Conservation (phyloP, 169 alveolate genomes). For the Eimeria acervulina region DNA sequence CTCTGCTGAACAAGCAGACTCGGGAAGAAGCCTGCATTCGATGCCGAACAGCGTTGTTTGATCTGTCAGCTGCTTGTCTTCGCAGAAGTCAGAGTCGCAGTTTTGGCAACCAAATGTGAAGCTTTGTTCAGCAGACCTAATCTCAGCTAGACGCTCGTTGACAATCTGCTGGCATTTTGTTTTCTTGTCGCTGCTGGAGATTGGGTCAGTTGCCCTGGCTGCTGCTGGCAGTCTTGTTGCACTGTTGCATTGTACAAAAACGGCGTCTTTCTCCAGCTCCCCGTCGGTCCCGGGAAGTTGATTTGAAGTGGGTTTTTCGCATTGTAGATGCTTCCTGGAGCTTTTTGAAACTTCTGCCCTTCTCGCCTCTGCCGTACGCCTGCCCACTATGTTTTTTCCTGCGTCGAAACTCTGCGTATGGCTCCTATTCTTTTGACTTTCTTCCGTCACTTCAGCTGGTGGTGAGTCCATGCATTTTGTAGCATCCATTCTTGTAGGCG, state of each 20-base stretch:
- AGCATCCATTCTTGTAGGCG: background rate
- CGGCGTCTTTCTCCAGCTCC: background rate
- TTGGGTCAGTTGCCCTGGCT: background rate
- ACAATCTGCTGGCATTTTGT: background rate
- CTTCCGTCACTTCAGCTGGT: background rate
- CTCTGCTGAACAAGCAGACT: background rate
- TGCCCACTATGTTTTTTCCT: background rate
- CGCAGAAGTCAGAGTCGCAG: background rate
- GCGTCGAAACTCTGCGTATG: background rate
- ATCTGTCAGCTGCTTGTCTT: background rate
- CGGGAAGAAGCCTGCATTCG: slow-evolving; percentile 52
- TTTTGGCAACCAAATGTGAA: background rate
- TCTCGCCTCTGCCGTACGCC: background rate
- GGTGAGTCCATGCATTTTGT: background rate
- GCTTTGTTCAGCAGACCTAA: background rate
- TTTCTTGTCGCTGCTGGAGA: no score
- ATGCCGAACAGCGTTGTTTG: slow-evolving; percentile 15
- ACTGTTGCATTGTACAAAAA: background rate
- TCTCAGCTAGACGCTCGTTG: background rate
- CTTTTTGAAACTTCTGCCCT: background rate
- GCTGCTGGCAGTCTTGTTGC: background rate
- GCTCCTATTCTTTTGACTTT: background rate
- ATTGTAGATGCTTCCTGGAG: background rate
- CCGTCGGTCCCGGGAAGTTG: background rate
- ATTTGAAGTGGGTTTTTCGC: background rate